Conservation (phyloP, 2,329 filamentous ascomycete species). For the Xylaria sp. region DNA sequence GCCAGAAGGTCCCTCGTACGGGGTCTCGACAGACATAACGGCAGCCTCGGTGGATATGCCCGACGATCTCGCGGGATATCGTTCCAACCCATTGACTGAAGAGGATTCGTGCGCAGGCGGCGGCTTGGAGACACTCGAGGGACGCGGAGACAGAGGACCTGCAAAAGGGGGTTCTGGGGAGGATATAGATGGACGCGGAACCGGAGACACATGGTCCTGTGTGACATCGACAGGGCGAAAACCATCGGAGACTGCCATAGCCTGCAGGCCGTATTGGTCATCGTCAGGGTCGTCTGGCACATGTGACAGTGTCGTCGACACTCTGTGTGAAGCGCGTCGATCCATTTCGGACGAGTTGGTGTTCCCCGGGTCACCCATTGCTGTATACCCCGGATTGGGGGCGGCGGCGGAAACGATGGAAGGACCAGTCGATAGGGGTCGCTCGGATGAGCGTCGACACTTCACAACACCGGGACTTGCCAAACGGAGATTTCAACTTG, state of each 20-base stretch:
- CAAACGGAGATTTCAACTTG: conserved; percentile 32
- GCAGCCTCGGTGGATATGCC: conserved; percentile 47
- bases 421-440: conserved; percentile 22
- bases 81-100: conserved; percentile 53
- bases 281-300: conserved; percentile 44
- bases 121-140: conserved; percentile 64
- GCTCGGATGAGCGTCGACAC: conserved; percentile 30
- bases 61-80: conserved; percentile 36
- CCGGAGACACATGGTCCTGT: conserved; percentile 31
- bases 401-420: conserved; percentile 20
- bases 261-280: conserved; percentile 55
- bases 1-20: conserved; percentile 71
- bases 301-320: conserved; percentile 48
- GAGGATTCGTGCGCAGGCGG: conserved; percentile 53
- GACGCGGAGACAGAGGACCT: conserved; percentile 43
- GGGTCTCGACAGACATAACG: conserved; percentile 59
- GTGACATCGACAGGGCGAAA: conserved; percentile 40
- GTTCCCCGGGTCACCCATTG: conserved; percentile 49
- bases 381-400: conserved; percentile 17
- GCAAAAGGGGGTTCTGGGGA: conserved; percentile 30
- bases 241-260: conserved; percentile 54
- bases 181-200: conserved; percentile 31
- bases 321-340: conserved; percentile 50
- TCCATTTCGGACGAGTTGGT: conserved; percentile 48
- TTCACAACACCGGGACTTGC: conserved; percentile 39